Base-by-base conservation (phyloP, 2,329 filamentous ascomycete species). In the Bimuria novae-zelandiae region DNA sequence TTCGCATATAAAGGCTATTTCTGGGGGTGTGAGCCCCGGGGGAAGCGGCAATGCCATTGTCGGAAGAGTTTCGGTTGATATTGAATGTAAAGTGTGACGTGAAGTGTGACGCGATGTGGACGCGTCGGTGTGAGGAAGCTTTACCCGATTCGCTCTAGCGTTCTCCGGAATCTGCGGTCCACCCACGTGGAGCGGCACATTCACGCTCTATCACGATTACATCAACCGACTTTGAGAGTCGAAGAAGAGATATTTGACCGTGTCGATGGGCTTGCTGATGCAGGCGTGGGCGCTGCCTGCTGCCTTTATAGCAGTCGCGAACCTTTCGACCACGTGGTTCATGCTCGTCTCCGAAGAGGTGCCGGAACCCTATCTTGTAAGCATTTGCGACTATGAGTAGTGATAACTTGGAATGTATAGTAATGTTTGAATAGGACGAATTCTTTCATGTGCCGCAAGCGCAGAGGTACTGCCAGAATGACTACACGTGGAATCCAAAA, bases 1-100 rank as follows among this genome's bases (percentile, higher is more conserved):
- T 78, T 99, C 94, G 75, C 92, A 96, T 23, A 97, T 80, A 70
- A 97, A 99, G 45, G 92, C 89, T 40, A 95, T 89, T 77, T 99
- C 94, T 59, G 89, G 82, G 54, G 94, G 91, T 64, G 89, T 88
- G 39, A 97, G 82, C 74, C 88, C 84, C 58, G 82, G 79, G 33
- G 82, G 82, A 36, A 86, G 78, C 59, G 83, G 82, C 61, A 86
- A 80, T 46, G 84, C 84, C 84, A 87, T 87, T 49, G 61, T 65
- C 4, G 7, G 30, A 36, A 17, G 14, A 7, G 5, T 10, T 25
- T 44, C 14, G 14, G 16, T 22, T n/a, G n/a, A 29, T 48, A 41
- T 29, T 41, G 58, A 58, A 73, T 69, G 72, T 69, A 19, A 32
- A 48, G 39, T 51, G 55, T 39, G 58, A 73, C 69, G 72, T 69